These are phyloP conservation scores for Leccinum subrobustum DNA, from an alignment of 1,284 basidiomycete species.

Conservation along the genomic window DNA sequence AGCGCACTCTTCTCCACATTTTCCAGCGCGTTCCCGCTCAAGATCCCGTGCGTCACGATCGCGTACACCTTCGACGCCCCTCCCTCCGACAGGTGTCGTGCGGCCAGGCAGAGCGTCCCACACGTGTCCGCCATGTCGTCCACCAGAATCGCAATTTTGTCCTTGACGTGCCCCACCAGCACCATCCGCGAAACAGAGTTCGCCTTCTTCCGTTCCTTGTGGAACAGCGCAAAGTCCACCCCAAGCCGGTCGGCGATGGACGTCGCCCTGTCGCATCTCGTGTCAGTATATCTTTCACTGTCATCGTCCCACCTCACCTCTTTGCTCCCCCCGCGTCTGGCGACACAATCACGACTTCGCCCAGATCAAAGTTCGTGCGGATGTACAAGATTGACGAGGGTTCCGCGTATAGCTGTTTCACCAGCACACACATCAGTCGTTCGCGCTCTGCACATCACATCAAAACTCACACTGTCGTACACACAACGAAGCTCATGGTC, in stretches of 20 bases:
- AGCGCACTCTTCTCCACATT: conserved; percentile 73
- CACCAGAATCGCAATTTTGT: conserved; percentile 95
- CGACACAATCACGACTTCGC: conserved; percentile 94
- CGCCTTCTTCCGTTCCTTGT: conserved; percentile 99
- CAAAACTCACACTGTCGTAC: conserved; percentile 47
- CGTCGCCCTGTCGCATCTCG: conserved; percentile 68
- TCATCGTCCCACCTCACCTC: conserved; percentile 53
- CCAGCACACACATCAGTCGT: conserved; percentile 24
- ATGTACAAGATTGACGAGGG: conserved; percentile 97
- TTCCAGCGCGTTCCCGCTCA: conserved; percentile 86
- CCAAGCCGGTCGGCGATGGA: conserved; percentile 96
- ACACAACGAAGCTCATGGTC: conserved; percentile 11
- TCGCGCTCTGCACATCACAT: conserved; percentile 12
- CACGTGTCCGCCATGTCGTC: conserved; percentile 99
- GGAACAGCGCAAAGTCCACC: conserved; percentile 98
- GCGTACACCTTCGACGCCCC: conserved; percentile 88
- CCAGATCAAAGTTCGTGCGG: conserved; percentile 85
- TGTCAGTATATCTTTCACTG: conserved; percentile 4
- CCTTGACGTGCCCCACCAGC: conserved; percentile 91
- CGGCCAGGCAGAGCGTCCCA: conserved; percentile 93
- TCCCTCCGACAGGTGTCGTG: conserved; percentile 86
- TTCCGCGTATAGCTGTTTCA: conserved; percentile 89
- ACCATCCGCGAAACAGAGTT: conserved; percentile 99
- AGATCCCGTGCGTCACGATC: conserved; percentile 97
- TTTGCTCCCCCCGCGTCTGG: conserved; percentile 99